Evolutionary conservation across 768 basidiomycete species (phyloP), one percentile per base, ranked within the genome.

Genomic region (Lyophyllum atratum): DNA sequence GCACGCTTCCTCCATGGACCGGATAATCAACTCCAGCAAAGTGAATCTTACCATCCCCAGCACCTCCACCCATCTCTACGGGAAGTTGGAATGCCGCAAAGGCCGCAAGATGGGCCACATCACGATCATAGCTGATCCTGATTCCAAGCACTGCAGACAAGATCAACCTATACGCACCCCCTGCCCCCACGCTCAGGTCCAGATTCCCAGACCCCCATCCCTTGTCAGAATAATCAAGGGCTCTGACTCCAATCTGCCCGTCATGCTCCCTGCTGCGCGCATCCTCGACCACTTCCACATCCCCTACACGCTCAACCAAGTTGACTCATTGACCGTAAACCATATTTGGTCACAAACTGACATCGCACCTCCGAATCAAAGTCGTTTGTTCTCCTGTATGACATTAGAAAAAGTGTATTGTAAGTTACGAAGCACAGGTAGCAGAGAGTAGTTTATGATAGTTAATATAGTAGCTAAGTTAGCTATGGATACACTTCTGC

Each of bases 61-160:
- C 2, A 87, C 91, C 0, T 80, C 81, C 12, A 82, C 92, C 6
- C 97, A 99, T 66, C 80, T 98, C 7, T 99, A 98, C 68, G 97
- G 96, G 17, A 99, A 99, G 73, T 75, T 84, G 9, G 92, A 91
- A 60, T 92, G 85, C 66, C 81, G 95, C 31, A 90, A 87, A 62
- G 95, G 95, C 11, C 79, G 97, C 53, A 99, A 99, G 74, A 97
- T 98, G 95, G 97, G 97, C 0, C 97, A 98, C 70, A 86, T 97
- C 67, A 98, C 95, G 19, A 64, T 98, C 57, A 88, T 93, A 15
- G 95, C 89, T 1, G 73, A 83, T 37, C 90, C 86, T 0, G 95
- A 98, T 61, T 87, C 92, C 1, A 1, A 74, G 74, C 17, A 64
- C 75, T 10, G 55, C 73, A 24, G 70, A 74, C 8, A 88, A 91